These are phyloP conservation scores for Stephania yunnanensis DNA, from an alignment of 164 flowering plant species.

Conservation along the genomic window DNA sequence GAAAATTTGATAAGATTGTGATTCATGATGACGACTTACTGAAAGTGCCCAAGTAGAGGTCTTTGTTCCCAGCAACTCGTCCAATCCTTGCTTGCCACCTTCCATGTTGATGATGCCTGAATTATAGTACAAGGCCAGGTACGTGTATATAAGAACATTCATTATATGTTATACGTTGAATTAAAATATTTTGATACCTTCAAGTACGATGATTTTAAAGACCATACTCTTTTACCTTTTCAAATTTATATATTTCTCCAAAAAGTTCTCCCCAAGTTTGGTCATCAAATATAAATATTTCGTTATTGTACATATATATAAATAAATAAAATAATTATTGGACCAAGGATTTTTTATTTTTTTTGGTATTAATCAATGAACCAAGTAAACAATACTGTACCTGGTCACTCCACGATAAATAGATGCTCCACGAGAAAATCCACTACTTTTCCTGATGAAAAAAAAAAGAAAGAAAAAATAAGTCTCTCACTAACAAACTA, in stretches of 20 bases:
- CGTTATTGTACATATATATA: too few relatives aligned
- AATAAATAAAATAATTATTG: too few relatives aligned
- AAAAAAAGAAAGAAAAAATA: background rate
- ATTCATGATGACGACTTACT: slow-evolving; percentile 37
- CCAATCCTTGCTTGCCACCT: slow-evolving; percentile 97
- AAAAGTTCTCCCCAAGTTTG: too few relatives aligned
- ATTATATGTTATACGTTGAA: too few relatives aligned
- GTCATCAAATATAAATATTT: too few relatives aligned
- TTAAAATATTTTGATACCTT: too few relatives aligned
- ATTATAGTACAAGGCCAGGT: background rate
- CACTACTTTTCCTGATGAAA: slow-evolving; percentile 83
- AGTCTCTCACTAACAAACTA: background rate
- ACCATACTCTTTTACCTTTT: too few relatives aligned
- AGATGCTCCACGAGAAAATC: slow-evolving; percentile 92
- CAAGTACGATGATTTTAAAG: too few relatives aligned
- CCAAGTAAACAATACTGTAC: slow-evolving; percentile 20
- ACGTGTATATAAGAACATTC: too few relatives aligned
- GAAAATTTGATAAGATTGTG: background rate
- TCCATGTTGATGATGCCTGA: slow-evolving; percentile 92
- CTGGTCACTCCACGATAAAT: slow-evolving; percentile 96
- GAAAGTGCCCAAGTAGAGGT: slow-evolving; percentile 89
- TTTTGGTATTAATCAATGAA: too few relatives aligned
- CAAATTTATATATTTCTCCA: too few relatives aligned
- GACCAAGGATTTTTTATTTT: too few relatives aligned
- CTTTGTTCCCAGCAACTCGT: slow-evolving; percentile 91